Evolutionary conservation across 2,329 filamentous ascomycete genomes (phyloP), one percentile per base, ranked within the genome.

Genomic region (Zasmidium cellare): DNA sequence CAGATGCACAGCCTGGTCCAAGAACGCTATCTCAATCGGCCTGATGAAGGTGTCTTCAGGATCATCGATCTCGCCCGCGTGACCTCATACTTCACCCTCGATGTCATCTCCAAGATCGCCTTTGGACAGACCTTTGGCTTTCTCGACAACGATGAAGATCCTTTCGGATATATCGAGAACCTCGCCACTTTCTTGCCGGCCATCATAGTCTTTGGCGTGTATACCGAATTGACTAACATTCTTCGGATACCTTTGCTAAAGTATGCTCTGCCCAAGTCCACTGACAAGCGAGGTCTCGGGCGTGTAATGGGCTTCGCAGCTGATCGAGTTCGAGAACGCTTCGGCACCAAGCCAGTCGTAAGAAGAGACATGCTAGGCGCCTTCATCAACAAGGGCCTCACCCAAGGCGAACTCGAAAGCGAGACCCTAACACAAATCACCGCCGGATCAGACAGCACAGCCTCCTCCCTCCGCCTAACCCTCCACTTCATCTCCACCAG

Each of bases 401-500:
- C 71, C 49, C 64, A 76, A 69, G 60, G 72, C 16, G 68, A 80
- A 63, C 74, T 70, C 57, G 79, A 71, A 67, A 77, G 70, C 60
- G 79, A 81, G 60, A 76, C 73, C 0, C 60, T 79, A 3, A 71
- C 77, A 12, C 76, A 79, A 57, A 79, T 81, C 44, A 73, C 83
- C 3, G 83, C 83, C 3, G 84, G 84, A 3, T 82, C 82, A 0
- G 84, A 86, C 59, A 85, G 82, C 0, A 84, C 82, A 0, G 82
- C 84, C 0, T 82, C 81, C 0, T 78, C 78, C 1, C 77, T 87
- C 9, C 79, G 84, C 2, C 74, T 78, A 38, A 82, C 78, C 1
- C 61, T 86, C 55, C 75, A 85, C 20, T 77, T 82, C 65, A 67
- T 86, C 55, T 76, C 80, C 20, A 81, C 77, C n/a, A 79, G 76